phyloP scores from a whole-genome alignment of 345 rosid species.

The Ceriops zippeliana region DNA sequence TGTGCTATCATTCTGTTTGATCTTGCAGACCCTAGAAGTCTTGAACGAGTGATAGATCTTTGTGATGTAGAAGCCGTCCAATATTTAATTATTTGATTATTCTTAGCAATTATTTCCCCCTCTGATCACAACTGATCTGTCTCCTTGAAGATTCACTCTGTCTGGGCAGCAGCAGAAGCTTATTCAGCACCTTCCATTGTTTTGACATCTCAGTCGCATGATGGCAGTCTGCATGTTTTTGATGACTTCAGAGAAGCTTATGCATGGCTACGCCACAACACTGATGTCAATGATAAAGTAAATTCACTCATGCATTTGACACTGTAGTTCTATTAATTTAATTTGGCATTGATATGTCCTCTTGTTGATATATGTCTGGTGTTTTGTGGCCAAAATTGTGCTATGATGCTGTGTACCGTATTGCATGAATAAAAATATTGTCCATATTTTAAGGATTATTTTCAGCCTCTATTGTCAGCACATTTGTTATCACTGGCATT shows the following conservation, averaged over 20 bases:
- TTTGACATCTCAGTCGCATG: slow-evolving; percentile 65
- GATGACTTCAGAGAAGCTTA: slow-evolving; percentile 99
- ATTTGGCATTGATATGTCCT: not conserved
- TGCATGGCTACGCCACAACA: slow-evolving; percentile 91
- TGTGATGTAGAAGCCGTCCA: not conserved
- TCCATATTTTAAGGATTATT: too few species aligned
- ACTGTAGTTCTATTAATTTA: not conserved
- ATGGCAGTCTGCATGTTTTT: slow-evolving; percentile 82
- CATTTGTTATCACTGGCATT: too few species aligned
- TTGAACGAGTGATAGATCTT: not conserved
- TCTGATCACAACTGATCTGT: slow-evolving; percentile 1
- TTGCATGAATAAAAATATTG: not conserved
- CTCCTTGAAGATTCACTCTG: slow-evolving; percentile 73
- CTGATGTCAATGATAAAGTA: slow-evolving; percentile 99
- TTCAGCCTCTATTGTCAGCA: too few species aligned
- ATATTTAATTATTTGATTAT: not conserved
- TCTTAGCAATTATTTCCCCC: not conserved
- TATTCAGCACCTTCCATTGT: slow-evolving; percentile 99
- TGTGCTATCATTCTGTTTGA: not conserved
- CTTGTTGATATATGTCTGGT: not conserved
- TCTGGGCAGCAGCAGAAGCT: slow-evolving; percentile 99
- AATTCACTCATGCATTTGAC: slow-evolving; percentile 17
- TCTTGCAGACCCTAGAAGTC: not conserved
- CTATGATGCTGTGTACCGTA: not conserved
- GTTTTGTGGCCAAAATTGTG: not conserved